Evolutionary conservation across 768 basidiomycete species (phyloP), one percentile per base, ranked within the genome.

Genomic region (Scleroderma bovista): DNA sequence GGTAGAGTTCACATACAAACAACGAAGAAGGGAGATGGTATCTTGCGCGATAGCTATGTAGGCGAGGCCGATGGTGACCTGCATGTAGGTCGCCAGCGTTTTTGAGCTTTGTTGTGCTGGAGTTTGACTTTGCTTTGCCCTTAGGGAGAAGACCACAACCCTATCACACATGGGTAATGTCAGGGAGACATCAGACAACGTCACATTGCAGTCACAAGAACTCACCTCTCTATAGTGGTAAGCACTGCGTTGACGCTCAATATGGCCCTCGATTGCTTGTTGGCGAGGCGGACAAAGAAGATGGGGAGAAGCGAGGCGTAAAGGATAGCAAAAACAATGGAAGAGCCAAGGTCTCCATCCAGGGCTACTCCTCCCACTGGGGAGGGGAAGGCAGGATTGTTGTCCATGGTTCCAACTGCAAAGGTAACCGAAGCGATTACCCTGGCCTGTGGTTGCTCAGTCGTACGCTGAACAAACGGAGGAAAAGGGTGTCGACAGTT

Each of bases 361-460:
- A 70, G 54, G n/a, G 66, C 53, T 16, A 68, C 65, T 5, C 76
- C 76, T 9, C 75, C 75, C 32, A 75, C 63, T 11, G 72, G 74
- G 1, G 72, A 65, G n/a, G 75, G 75, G 51, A 75, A 72, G 67
- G 48, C 26, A 43, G 46, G 6, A 3, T 3, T 45, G 26, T 37
- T 50, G 22, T 53, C 31, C 55, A 54, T 56, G 17, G 24, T n/a
- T 19, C 11, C 20, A 32, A 17, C 20, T 16, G 39, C 16, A 19
- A 39, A 10, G n/a, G 24, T 2, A 32, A 22, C 17, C 17, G 5
- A 26, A 10, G 34, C 31, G 47, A 22, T 19, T 22, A 36, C 5
- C 12, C n/a, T 13, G 6, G 34, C n/a, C n/a, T n/a, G 13, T 36
- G 34, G 26, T 29, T 29, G 26, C n/a, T 33, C 32, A 8, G 5